Evolutionary conservation across 2,329 filamentous ascomycete genomes (phyloP).

Genomic region (Corniculantispora saksenae): DNA sequence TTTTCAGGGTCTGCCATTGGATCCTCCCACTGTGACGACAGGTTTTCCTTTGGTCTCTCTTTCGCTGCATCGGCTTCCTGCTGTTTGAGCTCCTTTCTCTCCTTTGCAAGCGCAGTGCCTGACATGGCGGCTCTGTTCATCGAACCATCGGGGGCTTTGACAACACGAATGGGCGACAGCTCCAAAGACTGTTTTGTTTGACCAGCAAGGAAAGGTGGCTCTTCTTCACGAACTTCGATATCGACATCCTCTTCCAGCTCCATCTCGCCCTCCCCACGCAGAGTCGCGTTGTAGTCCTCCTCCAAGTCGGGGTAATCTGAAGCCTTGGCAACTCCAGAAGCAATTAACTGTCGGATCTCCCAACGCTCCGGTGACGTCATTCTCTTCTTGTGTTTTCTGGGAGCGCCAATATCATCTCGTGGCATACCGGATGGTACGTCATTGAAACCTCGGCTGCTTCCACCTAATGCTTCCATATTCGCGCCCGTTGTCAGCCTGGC

Average conservation of each 20-base stretch:
- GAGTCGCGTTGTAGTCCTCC: conserved; percentile 86
- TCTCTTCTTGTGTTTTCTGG: conserved; percentile 74
- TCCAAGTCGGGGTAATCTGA: conserved; percentile 93
- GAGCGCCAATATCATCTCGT: conserved; percentile 41
- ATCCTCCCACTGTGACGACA: conserved; percentile 92
- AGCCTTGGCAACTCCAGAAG: conserved; percentile 88
- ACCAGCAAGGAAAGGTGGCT: conserved; percentile 91
- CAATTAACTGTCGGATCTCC: conserved; percentile 96
- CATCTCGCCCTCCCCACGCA: conserved; percentile 82
- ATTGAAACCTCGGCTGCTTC: conserved; percentile 59
- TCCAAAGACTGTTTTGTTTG: conserved; percentile 97
- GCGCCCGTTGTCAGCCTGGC: conserved; percentile 82
- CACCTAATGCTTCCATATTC: conserved; percentile 81
- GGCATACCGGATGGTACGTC: conserved; percentile 40
- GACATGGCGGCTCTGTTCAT: conserved; percentile 96
- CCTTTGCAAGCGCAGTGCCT: conserved; percentile 83
- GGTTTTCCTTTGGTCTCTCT: conserved; percentile 76
- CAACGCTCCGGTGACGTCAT: conserved; percentile 96
- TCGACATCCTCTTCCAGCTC: conserved; percentile 96
- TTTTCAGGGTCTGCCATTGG: conserved; percentile 88
- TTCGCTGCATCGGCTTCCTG: conserved; percentile 79
- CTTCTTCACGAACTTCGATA: conserved; percentile 94
- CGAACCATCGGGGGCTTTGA: conserved; percentile 97
- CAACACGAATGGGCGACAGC: conserved; percentile 89
- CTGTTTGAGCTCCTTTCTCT: conserved; percentile 83